Evolutionary conservation across 768 basidiomycete genomes (phyloP), one percentile per base, ranked within the genome.

Genomic region (Termitomyces sp.): DNA sequence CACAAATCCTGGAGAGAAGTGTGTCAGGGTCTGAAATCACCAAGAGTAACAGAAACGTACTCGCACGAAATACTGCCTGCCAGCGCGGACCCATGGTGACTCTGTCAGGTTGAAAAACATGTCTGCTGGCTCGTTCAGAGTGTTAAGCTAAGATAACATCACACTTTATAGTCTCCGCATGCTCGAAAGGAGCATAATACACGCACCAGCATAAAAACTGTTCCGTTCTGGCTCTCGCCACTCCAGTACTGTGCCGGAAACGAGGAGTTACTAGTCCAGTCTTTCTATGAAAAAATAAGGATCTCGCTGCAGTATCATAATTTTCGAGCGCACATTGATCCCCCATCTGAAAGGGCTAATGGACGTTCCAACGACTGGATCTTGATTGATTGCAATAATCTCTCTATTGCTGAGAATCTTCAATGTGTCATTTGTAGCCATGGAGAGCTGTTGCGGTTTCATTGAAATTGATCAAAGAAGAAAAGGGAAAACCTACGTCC

Each of bases 261-360:
- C 1, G 76, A 78, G 33, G 64, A 69, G 58, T 77, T 73, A 58
- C 64, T 70, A 6, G 73, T 72, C 73, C 71, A 75, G 54, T 76
- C 73, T 24, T 13, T 24, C 48, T 55, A 46, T 9, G 6, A 4
- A 11, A 45, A 8, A 12, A 42, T 63, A 16, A 55, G 44, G 13
- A 49, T 54, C 18, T n/a, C 48, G 24, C 11, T 20, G n/a, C 4
- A 22, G 41, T 16, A 3, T 44, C 30, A 18, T 48, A 36, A 16
- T 13, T 6, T 33, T 33, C 4, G 7, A 41, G 68, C 79, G 41
- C 55, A 86, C 85, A 65, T 86, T 85, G 61, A 84, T 69, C 4
- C 85, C 86, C 85, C 86, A 87, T 61, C 84, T 73, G 76, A 88
- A 88, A 4, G 87, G 87, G 15, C 84, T 81, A 54, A 88, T 78